Conservation (phyloP, 352 stramenopile species). For the Phytophthora multivora region DNA sequence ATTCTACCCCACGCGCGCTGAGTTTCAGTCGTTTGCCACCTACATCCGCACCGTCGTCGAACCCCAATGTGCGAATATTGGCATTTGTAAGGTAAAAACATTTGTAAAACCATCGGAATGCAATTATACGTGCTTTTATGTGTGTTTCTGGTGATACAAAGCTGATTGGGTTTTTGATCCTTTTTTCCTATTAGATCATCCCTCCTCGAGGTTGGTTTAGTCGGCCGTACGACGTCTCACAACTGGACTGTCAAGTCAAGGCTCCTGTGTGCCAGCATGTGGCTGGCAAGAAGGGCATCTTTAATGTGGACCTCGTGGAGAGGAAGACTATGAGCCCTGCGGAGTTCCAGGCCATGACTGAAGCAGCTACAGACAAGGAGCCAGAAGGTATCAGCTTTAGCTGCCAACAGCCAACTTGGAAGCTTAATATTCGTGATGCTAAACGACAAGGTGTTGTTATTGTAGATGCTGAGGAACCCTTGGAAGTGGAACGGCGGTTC, state of each 20-base stretch:
- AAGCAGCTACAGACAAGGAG: constrained; percentile 34
- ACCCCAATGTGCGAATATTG: constrained; percentile 71
- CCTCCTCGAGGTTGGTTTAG: constrained; percentile 79
- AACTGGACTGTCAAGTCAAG: constrained; percentile 56
- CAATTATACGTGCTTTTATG: neutral
- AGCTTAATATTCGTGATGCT: neutral
- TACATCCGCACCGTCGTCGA: constrained; percentile 89
- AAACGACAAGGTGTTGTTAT: neutral
- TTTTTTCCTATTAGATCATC: constrained; percentile 46
- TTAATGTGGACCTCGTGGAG: constrained; percentile 91
- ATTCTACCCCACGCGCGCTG: constrained; percentile 79
- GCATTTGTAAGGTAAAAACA: constrained; percentile 89
- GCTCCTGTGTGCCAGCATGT: constrained; percentile 86
- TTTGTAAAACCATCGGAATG: constrained; percentile 1
- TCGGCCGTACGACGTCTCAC: constrained; percentile 63
- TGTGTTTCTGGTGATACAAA: too few relatives aligned
- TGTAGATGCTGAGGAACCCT: constrained; percentile 41
- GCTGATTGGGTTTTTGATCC: too few relatives aligned
- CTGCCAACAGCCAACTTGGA: neutral
- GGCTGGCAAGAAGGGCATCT: constrained; percentile 89
- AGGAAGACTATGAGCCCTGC: constrained; percentile 65
- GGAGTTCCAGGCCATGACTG: constrained; percentile 67
- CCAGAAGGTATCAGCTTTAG: constrained; percentile 24
- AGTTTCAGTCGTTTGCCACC: constrained; percentile 86
- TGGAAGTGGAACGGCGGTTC: constrained; percentile 82